Base-by-base conservation (phyloP, 2,329 filamentous ascomycete genomes). In the Fonsecaea nubica region DNA sequence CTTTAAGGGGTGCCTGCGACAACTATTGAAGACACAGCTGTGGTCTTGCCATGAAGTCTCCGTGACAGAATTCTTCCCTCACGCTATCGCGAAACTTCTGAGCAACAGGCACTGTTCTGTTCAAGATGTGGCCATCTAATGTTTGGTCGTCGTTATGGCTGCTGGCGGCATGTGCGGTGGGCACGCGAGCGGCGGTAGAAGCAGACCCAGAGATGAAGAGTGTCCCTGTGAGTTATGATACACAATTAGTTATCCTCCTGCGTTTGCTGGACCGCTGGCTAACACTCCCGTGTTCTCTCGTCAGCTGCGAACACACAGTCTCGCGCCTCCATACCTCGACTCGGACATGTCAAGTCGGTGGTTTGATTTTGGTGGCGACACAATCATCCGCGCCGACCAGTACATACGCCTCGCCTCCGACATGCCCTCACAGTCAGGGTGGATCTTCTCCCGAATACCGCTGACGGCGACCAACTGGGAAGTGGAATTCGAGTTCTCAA, bases 381-480 rank as follows among this genome's bases (percentile, higher is more conserved):
- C 94, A 48, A 90, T 99, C 74, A 86, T 97, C 75, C 85, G 88
- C 72, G 85, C 87, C 69, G 88, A 90, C 76, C 84, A 87, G 80
- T 97, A 98, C 81, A 90, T 99, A 74, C 93, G 95, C 73, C 87
- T 99, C 64, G 93, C 93, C 35, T 91, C 92, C 66, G 93, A 98
- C 80, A 90, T 91, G 69, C 91, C 92, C 67, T 97, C 94, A 74
- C 92, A 96, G 80, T 87, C 89, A 75, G 95, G 95, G 75, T 97
- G 92, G 92, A 84, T 98, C 72, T 98, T 94, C 82, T 97, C 93
- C 57, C 87, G 93, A 67, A 92, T 98, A 58, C 95, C 95, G 33
- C 82, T 99, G 74, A 99, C 95, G 9, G 95, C 95, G 54, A 99
- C 94, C 50, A 99, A 99, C 82, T 99, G 95, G 95, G 92, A 98